Base-by-base conservation (phyloP, 306 rosid genomes). In the Elaeagnus macrophylla region DNA sequence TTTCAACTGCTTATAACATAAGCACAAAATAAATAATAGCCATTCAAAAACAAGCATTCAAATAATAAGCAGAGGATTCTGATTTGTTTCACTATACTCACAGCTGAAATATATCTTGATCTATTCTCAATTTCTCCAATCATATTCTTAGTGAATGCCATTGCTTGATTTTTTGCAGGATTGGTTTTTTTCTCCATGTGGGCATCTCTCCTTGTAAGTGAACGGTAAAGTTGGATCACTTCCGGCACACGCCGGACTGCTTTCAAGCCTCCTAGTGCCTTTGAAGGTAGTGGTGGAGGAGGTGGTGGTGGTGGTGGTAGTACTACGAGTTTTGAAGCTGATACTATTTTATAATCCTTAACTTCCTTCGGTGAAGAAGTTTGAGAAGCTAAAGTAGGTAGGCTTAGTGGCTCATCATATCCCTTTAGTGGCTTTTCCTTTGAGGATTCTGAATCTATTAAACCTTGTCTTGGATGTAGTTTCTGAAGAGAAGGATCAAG, bases 51-150 rank as follows among this genome's bases (percentile, higher is more conserved):
- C n/a, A n/a, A n/a, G n/a, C n/a, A n/a, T n/a, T n/a, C n/a, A n/a
- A n/a, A n/a, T n/a, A n/a, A 1, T 25, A 25, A 25, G 4, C 32
- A 25, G 32, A 25, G 32, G 4, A 25, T 39, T 14, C 12, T 42
- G 16, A 12, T 15, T 45, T 58, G 8, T 14, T 37, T 8, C 36
- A 13, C 51, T 13, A 62, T 45, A 75, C 97, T 79, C 80, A 90
- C 96, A 43, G 96, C 91, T 41, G 84, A 80, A 47, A 84, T 78
- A 66, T 63, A 80, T 4, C 78, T 60, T 1, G 95, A 91, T 42
- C 93, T 93, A 18, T 91, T 87, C 66, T 91, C 99, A 7, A 87
- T 91, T 79, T 91, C 96, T 58, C 94, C 95, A 48, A 91, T 91
- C 99, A 91, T 91, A 69, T 84, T 91, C 79, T 77, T 82, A 17